These are phyloP conservation scores for Coemansia sp. DNA, from an alignment of 192 early-diverging fungal genomes.

Conservation along the genomic window DNA sequence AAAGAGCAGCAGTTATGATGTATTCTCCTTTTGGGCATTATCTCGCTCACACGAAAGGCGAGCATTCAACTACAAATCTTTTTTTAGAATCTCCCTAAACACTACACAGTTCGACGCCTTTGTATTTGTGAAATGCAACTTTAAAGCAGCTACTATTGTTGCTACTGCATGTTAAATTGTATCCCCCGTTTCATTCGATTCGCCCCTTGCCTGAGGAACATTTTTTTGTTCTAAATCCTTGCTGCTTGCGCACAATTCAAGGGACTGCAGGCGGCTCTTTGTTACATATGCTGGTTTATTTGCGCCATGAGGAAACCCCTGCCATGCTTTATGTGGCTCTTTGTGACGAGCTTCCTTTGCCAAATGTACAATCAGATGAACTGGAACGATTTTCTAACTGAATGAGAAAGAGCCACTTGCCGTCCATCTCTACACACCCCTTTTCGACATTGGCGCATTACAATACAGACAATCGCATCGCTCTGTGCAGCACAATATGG, in stretches of 20 bases:
- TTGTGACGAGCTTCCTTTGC: not conserved
- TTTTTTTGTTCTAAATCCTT: not conserved
- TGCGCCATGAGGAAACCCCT: not conserved
- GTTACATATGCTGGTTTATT: not conserved
- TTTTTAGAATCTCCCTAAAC: constrained; percentile 2
- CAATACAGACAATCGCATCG: too few relatives aligned
- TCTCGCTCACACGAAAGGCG: not conserved
- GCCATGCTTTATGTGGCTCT: not conserved
- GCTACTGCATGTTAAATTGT: not conserved
- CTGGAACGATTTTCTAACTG: not conserved
- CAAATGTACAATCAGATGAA: not conserved
- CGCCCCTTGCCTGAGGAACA: not conserved
- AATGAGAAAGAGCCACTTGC: not conserved
- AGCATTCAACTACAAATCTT: constrained; percentile 1
- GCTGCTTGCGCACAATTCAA: not conserved
- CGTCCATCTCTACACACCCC: not conserved
- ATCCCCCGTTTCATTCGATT: not conserved
- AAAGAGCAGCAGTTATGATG: not conserved
- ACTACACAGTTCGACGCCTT: not conserved
- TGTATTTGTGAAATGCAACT: not conserved
- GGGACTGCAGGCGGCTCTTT: not conserved
- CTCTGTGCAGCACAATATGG: not conserved
- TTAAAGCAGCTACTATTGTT: not conserved
- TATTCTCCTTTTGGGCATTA: not conserved
- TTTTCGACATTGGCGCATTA: not conserved